These are phyloP conservation scores for Hanseniaspora taiwanica DNA, from an alignment of 805 yeast genomes.

Conservation along the genomic window DNA sequence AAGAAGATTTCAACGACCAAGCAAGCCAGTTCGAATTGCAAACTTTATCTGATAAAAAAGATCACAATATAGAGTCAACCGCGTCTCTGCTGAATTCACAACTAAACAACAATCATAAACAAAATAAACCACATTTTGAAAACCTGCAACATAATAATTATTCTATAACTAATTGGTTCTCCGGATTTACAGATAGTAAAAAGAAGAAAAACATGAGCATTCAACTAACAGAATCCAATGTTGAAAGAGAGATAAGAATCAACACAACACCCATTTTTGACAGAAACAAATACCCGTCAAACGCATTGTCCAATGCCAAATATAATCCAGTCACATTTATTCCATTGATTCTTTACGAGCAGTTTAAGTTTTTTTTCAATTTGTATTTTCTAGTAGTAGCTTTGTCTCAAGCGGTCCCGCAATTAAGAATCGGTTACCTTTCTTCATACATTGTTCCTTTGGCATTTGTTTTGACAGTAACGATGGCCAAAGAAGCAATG, in stretches of 20 bases:
- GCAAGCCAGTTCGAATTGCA: too few relatives aligned
- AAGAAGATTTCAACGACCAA: slow-evolving; percentile 4
- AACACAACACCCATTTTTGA: slow-evolving; percentile 27
- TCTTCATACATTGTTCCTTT: slow-evolving; percentile 90
- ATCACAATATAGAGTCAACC: too few relatives aligned
- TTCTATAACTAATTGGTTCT: background rate
- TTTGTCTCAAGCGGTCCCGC: slow-evolving; percentile 82
- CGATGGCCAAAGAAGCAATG: slow-evolving; percentile 90
- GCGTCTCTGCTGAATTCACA: too few relatives aligned
- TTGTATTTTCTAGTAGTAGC: slow-evolving; percentile 87
- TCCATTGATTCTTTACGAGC: slow-evolving; percentile 85
- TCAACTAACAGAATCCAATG: slow-evolving; percentile 18
- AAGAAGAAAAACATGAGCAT: slow-evolving; percentile 8
- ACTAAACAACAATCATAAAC: too few relatives aligned
- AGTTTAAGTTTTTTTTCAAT: slow-evolving; percentile 93
- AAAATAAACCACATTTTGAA: slow-evolving; percentile 7
- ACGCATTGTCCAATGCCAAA: slow-evolving; percentile 87
- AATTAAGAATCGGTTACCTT: slow-evolving; percentile 80
- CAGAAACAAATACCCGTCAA: slow-evolving; percentile 36
- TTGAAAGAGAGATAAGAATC: slow-evolving; percentile 31
- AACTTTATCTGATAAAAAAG: background rate
- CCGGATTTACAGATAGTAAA: background rate
- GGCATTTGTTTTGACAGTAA: slow-evolving; percentile 81
- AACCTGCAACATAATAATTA: slow-evolving; percentile 7
- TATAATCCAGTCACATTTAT: slow-evolving; percentile 79